These are phyloP conservation scores for Diplocarpon rosae DNA, from an alignment of 2,329 filamentous ascomycete genomes.

Conservation along the genomic window DNA sequence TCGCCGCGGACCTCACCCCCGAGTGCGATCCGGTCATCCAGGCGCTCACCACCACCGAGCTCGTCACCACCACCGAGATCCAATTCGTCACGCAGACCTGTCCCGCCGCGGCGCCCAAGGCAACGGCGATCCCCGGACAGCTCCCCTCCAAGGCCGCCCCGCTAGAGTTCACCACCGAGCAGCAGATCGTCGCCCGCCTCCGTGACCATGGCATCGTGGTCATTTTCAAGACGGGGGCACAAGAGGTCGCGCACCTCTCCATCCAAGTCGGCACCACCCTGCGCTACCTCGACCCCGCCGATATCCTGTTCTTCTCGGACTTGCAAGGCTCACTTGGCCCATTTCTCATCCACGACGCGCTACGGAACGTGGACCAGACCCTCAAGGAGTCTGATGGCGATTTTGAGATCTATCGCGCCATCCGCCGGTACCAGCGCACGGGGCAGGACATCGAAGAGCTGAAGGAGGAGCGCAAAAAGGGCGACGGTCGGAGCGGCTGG, in stretches of 20 bases:
- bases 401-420: slow-evolving; percentile 35
- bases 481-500: slow-evolving; percentile 33
- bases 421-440: slow-evolving; percentile 33
- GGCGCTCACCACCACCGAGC: neutral
- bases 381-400: slow-evolving; percentile 33
- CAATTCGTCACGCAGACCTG: neutral
- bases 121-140: neutral
- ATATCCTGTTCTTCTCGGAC: slow-evolving; percentile 49
- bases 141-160: neutral
- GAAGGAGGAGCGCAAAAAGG: slow-evolving; percentile 8
- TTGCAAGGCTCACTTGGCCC: slow-evolving; percentile 38
- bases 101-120: neutral
- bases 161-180: slow-evolving; percentile 3
- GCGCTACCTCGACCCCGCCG: slow-evolving; percentile 31
- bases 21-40: neutral
- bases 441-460: slow-evolving; percentile 36
- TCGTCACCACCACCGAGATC: neutral
- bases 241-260: slow-evolving; percentile 40
- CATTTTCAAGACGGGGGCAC: slow-evolving; percentile 47
- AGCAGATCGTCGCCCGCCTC: slow-evolving; percentile 8
- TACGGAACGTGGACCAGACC: slow-evolving; percentile 34
- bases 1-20: neutral
- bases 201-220: slow-evolving; percentile 24
- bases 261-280: slow-evolving; percentile 43
- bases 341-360: slow-evolving; percentile 35